phyloP scores from a whole-genome alignment of 2,329 filamentous ascomycete genomes.

The Rhynchosporium graminicola region DNA sequence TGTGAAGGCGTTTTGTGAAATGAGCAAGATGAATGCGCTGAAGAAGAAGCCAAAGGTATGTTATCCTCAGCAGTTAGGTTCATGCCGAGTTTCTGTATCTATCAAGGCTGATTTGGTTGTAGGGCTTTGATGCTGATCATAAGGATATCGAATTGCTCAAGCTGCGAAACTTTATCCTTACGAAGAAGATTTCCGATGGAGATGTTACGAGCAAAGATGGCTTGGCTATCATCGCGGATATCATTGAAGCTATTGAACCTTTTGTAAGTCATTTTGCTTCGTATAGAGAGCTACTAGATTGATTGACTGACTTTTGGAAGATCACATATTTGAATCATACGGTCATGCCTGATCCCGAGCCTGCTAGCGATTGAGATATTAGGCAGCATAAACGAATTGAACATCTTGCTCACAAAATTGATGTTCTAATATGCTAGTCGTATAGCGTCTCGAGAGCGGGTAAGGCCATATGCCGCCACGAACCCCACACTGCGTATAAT shows the following conservation, averaged over 20 bases:
- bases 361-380: conserved; percentile 3
- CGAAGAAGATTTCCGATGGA: conserved; percentile 64
- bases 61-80: not conserved
- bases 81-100: no score
- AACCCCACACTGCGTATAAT: no score
- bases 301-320: not conserved
- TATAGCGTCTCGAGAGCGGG: no score
- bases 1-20: conserved; percentile 67
- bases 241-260: conserved; percentile 69
- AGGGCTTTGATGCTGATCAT: conserved; percentile 77
- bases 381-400: not conserved
- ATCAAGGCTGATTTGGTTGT: conserved; percentile 4
- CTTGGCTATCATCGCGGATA: conserved; percentile 63
- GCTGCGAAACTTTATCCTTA: conserved; percentile 76
- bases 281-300: no score
- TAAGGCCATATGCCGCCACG: no score
- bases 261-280: conserved; percentile 64
- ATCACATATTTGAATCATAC: conserved; percentile 19
- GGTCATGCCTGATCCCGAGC: conserved; percentile 19
- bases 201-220: conserved; percentile 63
- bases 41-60: conserved; percentile 79
- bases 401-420: no score
- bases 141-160: conserved; percentile 79
- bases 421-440: no score
- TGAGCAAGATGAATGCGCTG: conserved; percentile 73